phyloP scores from a whole-genome alignment of 23 red algal genomes.

The Cyanidium caldarium region DNA sequence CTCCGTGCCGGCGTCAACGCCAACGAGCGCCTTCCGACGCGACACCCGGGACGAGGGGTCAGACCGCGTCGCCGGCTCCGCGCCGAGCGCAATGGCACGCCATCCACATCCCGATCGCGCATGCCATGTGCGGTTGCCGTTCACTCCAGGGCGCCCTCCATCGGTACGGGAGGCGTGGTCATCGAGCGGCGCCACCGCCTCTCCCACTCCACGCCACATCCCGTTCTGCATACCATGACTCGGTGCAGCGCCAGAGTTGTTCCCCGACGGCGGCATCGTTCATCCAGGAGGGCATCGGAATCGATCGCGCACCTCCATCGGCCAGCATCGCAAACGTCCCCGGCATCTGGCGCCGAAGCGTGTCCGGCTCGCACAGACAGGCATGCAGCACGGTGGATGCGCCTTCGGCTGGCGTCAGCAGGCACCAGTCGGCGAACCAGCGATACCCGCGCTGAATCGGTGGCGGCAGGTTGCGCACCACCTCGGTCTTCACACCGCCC shows the following conservation, averaged over 20 bases:
- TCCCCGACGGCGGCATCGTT: neutral
- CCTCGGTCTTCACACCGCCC: constrained; percentile 5
- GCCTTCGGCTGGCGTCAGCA: neutral
- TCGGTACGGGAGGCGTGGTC: too few species aligned
- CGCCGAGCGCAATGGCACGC: too few species aligned
- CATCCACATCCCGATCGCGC: too few species aligned
- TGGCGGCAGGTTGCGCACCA: neutral
- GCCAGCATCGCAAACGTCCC: neutral
- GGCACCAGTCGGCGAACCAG: neutral
- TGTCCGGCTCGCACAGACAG: neutral
- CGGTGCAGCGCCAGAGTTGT: neutral
- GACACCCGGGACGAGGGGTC: too few species aligned
- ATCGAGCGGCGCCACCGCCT: too few species aligned
- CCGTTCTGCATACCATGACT: too few species aligned
- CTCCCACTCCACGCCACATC: too few species aligned
- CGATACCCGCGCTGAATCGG: neutral
- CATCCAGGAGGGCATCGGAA: neutral
- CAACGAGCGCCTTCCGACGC: too few species aligned
- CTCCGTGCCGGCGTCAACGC: too few species aligned
- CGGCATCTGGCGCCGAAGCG: neutral
- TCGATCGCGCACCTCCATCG: neutral
- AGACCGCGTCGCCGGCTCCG: too few species aligned
- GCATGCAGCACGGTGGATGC: neutral
- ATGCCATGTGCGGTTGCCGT: too few species aligned
- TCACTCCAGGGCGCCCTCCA: too few species aligned